These are phyloP conservation scores for Pseudocercospora ulei DNA, from an alignment of 2,329 filamentous ascomycete species.

Conservation along the genomic window DNA sequence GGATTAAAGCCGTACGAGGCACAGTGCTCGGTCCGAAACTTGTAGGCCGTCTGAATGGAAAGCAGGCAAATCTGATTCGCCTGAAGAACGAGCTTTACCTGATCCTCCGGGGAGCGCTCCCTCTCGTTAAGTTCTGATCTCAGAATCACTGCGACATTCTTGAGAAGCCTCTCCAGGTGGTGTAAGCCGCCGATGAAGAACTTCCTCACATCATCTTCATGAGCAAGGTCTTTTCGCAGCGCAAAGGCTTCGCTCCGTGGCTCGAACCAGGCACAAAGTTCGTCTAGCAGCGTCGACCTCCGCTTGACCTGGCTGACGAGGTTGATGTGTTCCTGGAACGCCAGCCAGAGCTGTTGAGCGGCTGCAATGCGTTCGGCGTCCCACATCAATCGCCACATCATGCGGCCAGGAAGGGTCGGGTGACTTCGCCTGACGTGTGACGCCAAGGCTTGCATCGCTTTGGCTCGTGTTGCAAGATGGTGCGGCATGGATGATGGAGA, in stretches of 20 bases:
- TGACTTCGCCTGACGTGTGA: conserved; percentile 58
- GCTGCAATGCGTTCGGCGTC: conserved; percentile 84
- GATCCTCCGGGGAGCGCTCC: conserved; percentile 34
- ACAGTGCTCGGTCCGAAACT: conserved; percentile 63
- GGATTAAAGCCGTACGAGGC: conserved; percentile 61
- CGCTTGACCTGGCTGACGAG: conserved; percentile 43
- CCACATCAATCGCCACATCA: conserved; percentile 73
- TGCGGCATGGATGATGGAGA: conserved; percentile 64
- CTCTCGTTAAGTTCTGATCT: conserved; percentile 20
- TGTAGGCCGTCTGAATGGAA: conserved; percentile 53
- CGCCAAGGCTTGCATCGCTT: conserved; percentile 66
- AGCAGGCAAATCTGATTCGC: conserved; percentile 64
- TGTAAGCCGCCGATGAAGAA: conserved; percentile 56
- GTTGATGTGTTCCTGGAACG: conserved; percentile 59
- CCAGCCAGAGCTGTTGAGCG: conserved; percentile 67
- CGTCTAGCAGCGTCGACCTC: conserved; percentile 61
- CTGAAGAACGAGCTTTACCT: conserved; percentile 48
- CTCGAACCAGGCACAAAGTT: conserved; percentile 66
- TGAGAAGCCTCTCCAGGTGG: conserved; percentile 27
- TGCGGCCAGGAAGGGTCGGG: conserved; percentile 53
- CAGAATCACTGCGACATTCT: conserved; percentile 19
- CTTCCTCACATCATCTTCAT: conserved; percentile 69
- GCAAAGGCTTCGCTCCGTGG: conserved; percentile 65
- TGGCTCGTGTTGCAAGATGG: conserved; percentile 63
- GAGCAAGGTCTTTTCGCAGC: conserved; percentile 53